Base-by-base conservation (phyloP, 768 basidiomycete genomes). In the Clitopilus hobsonii region DNA sequence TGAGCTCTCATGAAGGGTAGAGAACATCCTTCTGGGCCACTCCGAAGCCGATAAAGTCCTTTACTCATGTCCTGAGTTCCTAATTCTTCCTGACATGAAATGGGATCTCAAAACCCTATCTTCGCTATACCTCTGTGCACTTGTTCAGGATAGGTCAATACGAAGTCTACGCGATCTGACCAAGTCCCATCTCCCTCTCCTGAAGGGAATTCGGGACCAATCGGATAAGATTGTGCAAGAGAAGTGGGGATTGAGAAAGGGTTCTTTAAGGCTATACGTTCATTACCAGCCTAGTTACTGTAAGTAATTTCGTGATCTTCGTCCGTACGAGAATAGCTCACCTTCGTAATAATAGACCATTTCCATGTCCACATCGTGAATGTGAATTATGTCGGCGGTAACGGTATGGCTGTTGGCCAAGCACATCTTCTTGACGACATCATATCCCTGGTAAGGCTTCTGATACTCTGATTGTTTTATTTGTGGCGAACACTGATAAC, bases 251-350 rank as follows among this genome's bases (percentile, higher is more conserved):
- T 71, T 96, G 1, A 72, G 69, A 3, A 60, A 65, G 14, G 87
- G 85, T 2, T 77, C 83, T 8, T 64, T 97, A 56, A 74, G 94
- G 61, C 75, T 95, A 74, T 94, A 85, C 62, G 71, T 98, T 13
- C 97, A 99, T 67, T 99, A 99, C 67, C 95, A 97, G 65, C 96
- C 96, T 0, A 90, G 86, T 30, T 98, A 98, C 65, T 98, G 95
- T 95, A 55, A 58, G 90, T 77, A 3, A n/a, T n/a, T n/a, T n/a
- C n/a, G n/a, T n/a, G n/a, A n/a, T 3, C 29, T 2, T 24, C 18
- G 10, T 38, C 13, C 8, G 10, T 7, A 22, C 13, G 47, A 11
- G 13, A 20, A 13, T 11, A 48, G 18, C 25, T 48, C n/a, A n/a
- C n/a, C n/a, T 32, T 27, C 27, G 10, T 32, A 1, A 6, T 27